Evolutionary conservation across 495 filamentous ascomycete species (phyloP).

Genomic region (Tuber microsphaerosporum): DNA sequence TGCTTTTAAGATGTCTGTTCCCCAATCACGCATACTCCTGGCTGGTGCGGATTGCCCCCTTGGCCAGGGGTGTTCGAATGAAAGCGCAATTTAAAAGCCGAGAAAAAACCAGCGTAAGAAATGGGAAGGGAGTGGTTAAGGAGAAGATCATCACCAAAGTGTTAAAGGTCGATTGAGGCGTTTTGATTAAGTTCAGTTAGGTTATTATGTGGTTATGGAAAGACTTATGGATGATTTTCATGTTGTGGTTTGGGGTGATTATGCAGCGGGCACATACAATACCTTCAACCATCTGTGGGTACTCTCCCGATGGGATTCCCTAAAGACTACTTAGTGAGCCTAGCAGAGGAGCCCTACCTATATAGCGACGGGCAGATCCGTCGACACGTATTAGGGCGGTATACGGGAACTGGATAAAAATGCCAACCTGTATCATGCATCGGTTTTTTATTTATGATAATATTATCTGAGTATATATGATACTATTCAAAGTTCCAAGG

Average conservation of each 20-base stretch:
- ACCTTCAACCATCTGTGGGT: not conserved
- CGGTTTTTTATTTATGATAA: no score
- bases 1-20: not conserved
- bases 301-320: not conserved
- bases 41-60: not conserved
- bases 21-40: not conserved
- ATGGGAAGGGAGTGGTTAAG: not conserved
- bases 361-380: not conserved
- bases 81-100: not conserved
- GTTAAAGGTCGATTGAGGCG: not conserved
- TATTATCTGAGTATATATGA: not conserved
- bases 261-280: not conserved
- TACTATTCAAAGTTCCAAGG: not conserved
- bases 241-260: not conserved
- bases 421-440: no score
- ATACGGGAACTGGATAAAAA: not conserved
- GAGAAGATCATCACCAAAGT: not conserved
- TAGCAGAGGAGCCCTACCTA: not conserved
- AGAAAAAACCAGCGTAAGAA: not conserved
- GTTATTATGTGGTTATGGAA: not conserved
- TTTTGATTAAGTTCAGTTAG: not conserved
- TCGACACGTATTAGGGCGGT: not conserved
- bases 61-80: not conserved
- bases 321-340: not conserved
- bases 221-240: not conserved